Evolutionary conservation across 2,329 filamentous ascomycete genomes (phyloP).

Genomic region (Eutypa lata): DNA sequence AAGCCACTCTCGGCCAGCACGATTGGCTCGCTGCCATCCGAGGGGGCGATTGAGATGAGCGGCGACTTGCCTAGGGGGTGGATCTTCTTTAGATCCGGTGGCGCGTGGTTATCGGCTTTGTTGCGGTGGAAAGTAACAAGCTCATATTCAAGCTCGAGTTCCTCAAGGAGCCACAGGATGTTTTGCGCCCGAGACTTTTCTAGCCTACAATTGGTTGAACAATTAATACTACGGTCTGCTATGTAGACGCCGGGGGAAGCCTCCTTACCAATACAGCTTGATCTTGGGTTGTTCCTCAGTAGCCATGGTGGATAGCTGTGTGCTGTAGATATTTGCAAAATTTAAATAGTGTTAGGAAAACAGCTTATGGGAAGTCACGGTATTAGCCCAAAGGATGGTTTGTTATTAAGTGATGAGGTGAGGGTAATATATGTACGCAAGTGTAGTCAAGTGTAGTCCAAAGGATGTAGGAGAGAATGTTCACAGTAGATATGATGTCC

Average conservation of each 20-base stretch:
- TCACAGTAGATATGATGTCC: too few relatives aligned
- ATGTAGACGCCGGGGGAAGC: not conserved
- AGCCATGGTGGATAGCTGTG: slow-evolving; percentile 22
- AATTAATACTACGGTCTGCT: not conserved
- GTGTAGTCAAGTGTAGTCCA: too few relatives aligned
- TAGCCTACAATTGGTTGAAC: slow-evolving; percentile 58
- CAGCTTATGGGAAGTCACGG: not conserved
- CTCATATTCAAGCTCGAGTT: slow-evolving; percentile 75
- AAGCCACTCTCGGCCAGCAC: slow-evolving; percentile 79
- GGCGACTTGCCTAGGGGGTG: slow-evolving; percentile 89
- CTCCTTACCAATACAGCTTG: slow-evolving; percentile 60
- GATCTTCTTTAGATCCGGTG: slow-evolving; percentile 70
- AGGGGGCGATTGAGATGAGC: slow-evolving; percentile 61
- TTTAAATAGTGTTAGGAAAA: not conserved
- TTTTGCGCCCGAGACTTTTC: slow-evolving; percentile 79
- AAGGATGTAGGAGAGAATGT: too few relatives aligned
- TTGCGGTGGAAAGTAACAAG: slow-evolving; percentile 75
- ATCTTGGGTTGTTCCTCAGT: slow-evolving; percentile 46
- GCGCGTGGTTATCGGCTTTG: slow-evolving; percentile 58
- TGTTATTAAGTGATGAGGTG: too few relatives aligned
- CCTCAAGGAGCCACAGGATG: slow-evolving; percentile 82
- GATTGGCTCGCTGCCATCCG: slow-evolving; percentile 38
- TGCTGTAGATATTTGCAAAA: not conserved
- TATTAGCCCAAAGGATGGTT: too few relatives aligned
- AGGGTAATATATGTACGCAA: too few relatives aligned